Base-by-base conservation (phyloP, 768 basidiomycete species). In the Suillus decipiens region DNA sequence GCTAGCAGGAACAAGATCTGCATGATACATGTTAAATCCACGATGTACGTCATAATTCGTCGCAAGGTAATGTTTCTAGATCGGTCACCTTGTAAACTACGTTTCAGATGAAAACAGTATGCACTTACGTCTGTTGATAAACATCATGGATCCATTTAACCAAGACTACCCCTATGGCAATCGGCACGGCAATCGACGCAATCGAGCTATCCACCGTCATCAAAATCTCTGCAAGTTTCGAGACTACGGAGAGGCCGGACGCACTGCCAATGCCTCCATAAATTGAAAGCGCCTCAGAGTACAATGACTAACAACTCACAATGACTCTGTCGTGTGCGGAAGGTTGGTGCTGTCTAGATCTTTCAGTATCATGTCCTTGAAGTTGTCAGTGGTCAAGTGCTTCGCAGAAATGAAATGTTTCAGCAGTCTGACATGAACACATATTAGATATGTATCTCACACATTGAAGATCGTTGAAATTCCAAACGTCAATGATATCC, bases 21-120 rank as follows among this genome's bases (percentile, higher is more conserved):
- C 66, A 72, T 68, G 15, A 72, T 55, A 33, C 69, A 61, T 0
- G 66, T 72, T 17, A 72, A 42, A 62, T 72, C 71, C 55, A 72
- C 63, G 43, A 72, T 72, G 53, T 72, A 72, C 22, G 66, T 64
- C 63, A 72, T 72, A 10, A 69, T 58, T 28, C 65, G 68, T 28
- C 7, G 19, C 66, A 63, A 28, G 64, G 41, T 19, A 62, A 48
- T 22, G 31, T 42, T 4, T 36, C 24, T 33, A 48, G 6, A 41
- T 60, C 45, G 57, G 51, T 41, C 45, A 14, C 45, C 11, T 4
- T 36, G 15, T 42, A 41, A 39, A 15, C 5, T 14, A 24, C n/a
- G 2, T 54, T 36, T 33, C 24, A 45, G 60, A 36, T 43, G n/a
- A 39, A 28, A 19, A 42, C 10, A 15, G 1, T 45, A 42, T n/a